Base-by-base conservation (phyloP, 2,329 filamentous ascomycete species). In the Exophiala bonariae region DNA sequence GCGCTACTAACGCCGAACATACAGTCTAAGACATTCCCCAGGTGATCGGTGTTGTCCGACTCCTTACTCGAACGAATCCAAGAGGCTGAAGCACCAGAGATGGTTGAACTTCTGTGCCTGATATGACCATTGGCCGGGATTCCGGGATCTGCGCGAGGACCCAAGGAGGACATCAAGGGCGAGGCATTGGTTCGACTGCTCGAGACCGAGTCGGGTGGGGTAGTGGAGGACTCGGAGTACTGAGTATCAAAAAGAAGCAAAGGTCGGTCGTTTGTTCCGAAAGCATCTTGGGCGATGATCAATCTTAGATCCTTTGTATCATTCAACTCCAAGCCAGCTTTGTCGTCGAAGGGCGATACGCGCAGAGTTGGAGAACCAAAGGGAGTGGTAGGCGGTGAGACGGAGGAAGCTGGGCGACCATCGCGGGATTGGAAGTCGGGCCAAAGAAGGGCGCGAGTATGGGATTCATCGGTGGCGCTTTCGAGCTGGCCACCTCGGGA, bases 1-100 rank as follows among this genome's bases (percentile, higher is more conserved):
- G 80, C 77, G 31, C 76, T 74, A 43, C 75, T 75, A 51, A 78
- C 80, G 20, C 79, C 80, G 59, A 82, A 82, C 61, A 82, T 82
- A 62, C 79, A 82, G 51, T 80, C 79, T 47, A 82, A 57, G 44
- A 73, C 63, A 63, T 73, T 66, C 51, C 74, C 63, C 50, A 80
- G 78, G 37, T 75, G 75, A 9, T 73, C 72, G 55, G 80, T 77
- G 1, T 38, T 37, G n/a, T 55, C 50, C 18, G 47, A 33, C 14
- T 58, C 57, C 31, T 52, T 50, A 34, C 23, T 69, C 58, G 30
- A 66, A 58, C 66, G 45, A 62, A 64, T n/a, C 66, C 62, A 41
- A 57, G 55, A 40, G 67, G 70, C 47, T 61, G 61, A 61, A 2
- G 58, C 54, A 3, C 64, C 63, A 11, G 70, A 68, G 38, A 73